phyloP scores from a whole-genome alignment of 139 green algal genomes.

The Haematococcus lacustris region DNA sequence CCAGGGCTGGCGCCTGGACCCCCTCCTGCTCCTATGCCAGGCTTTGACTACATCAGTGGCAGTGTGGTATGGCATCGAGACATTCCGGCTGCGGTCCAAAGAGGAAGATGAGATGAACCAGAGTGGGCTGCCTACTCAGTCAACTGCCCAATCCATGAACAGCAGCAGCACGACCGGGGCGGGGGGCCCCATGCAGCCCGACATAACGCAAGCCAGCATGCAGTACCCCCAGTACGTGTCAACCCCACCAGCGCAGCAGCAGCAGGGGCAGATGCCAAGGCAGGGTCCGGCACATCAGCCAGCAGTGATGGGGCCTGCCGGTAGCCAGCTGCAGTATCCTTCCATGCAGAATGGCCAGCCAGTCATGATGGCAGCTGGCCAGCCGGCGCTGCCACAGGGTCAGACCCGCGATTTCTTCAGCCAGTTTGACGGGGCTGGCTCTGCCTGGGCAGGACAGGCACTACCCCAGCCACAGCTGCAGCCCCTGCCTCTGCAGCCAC shows the following conservation, averaged over 20 bases:
- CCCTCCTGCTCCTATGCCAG: slow-evolving; percentile 59
- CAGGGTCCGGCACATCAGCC: neutral
- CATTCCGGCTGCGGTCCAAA: slow-evolving; percentile 40
- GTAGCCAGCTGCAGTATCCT: neutral
- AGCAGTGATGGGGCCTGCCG: too few relatives aligned
- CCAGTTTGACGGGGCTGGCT: neutral
- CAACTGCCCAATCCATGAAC: neutral
- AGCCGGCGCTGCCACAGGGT: neutral
- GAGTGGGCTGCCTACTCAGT: neutral
- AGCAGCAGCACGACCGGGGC: neutral
- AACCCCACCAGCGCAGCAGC: neutral
- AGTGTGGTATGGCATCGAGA: slow-evolving; percentile 52
- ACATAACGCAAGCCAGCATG: neutral
- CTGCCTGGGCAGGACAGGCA: too few relatives aligned
- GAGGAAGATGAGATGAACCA: neutral
- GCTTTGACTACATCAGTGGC: slow-evolving; percentile 51
- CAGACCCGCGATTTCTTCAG: neutral
- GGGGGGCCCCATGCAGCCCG: neutral
- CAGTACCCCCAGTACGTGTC: neutral
- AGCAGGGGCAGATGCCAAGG: neutral
- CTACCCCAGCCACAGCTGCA: too few relatives aligned
- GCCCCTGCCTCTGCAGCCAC: too few relatives aligned
- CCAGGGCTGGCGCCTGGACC: slow-evolving; percentile 64
- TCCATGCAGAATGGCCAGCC: neutral
- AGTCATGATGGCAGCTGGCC: too few relatives aligned